Conservation (phyloP, 2,329 filamentous ascomycete species). For the Claviceps pazoutovae region DNA sequence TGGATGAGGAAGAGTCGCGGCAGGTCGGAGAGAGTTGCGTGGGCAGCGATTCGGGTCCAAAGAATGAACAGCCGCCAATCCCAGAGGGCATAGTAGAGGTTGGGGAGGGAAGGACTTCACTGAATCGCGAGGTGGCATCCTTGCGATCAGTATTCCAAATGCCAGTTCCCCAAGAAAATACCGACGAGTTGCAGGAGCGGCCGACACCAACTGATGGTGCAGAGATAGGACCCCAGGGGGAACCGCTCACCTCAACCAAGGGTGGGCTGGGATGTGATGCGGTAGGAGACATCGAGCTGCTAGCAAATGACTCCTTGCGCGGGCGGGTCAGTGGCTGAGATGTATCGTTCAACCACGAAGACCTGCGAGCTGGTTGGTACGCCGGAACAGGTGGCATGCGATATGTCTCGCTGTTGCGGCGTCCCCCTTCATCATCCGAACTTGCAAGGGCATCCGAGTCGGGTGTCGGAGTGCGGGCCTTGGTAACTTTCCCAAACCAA, state of each 20-base stretch:
- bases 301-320: conserved; percentile 64
- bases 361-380: conserved; percentile 52
- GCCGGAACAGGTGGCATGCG: conserved; percentile 28
- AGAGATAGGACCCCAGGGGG: conserved; percentile 41
- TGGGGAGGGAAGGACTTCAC: conserved; percentile 62
- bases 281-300: conserved; percentile 63
- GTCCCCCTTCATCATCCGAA: conserved; percentile 81
- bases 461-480: conserved; percentile 71
- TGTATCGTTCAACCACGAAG: conserved; percentile 81
- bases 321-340: conserved; percentile 47
- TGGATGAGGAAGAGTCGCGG: conserved; percentile 35
- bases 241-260: conserved; percentile 44
- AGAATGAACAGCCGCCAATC: conserved; percentile 31
- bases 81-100: conserved; percentile 45
- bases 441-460: conserved; percentile 90
- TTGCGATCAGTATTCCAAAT: conserved; percentile 74
- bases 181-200: conserved; percentile 24
- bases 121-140: conserved; percentile 59
- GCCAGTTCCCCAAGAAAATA: conserved; percentile 61
- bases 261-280: conserved; percentile 73
- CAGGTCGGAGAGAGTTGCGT: conserved; percentile 37
- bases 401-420: conserved; percentile 40
- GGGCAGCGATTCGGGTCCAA: conserved; percentile 29
- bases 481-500: conserved; percentile 57
- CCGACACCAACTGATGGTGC: conserved; percentile 30